These are phyloP conservation scores for Eutrema yunnanense DNA, from an alignment of 345 rosid species.

Conservation along the genomic window DNA sequence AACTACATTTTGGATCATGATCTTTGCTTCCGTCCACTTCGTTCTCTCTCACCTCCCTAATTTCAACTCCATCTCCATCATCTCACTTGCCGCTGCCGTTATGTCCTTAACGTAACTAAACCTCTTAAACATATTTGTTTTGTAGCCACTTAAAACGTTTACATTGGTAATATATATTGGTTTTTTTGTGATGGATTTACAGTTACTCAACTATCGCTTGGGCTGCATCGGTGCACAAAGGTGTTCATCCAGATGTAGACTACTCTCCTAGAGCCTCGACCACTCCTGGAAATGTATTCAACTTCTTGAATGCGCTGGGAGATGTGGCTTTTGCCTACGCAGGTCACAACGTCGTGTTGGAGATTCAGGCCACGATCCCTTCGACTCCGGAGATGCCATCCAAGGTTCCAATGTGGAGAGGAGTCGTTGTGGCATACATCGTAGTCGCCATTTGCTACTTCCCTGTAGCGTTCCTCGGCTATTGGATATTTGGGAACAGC, in stretches of 20 bases:
- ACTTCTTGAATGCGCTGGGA: conserved; percentile 66
- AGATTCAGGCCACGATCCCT: conserved; percentile 92
- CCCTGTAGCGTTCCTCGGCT: conserved; percentile 72
- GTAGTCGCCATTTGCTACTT: conserved; percentile 90
- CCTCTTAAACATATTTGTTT: neutral
- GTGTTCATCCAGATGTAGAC: conserved; percentile 42
- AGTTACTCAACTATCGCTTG: conserved; percentile 82
- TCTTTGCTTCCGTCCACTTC: conserved; percentile 50
- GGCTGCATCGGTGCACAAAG: conserved; percentile 48
- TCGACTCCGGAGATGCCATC: conserved; percentile 84
- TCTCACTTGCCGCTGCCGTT: conserved; percentile 59
- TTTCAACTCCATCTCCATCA: conserved; percentile 51
- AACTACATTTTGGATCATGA: conserved; percentile 55
- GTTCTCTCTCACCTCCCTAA: conserved; percentile 59
- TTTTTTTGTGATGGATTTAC: conserved; percentile 8
- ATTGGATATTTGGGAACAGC: conserved; percentile 46
- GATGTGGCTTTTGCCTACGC: conserved; percentile 90
- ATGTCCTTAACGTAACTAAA: conserved; percentile 67
- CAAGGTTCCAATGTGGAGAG: conserved; percentile 82
- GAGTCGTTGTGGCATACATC: conserved; percentile 66
- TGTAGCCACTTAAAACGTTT: neutral
- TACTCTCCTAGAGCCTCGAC: conserved; percentile 49
- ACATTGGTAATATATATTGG: neutral
- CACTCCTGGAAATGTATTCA: conserved; percentile 31
- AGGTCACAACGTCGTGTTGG: conserved; percentile 82